Percentiles rank a stretch among this genome's conserved stretches.
Conservation (phyloP, 768 basidiomycete genomes). For the Filobasidium floriforme region DNA sequence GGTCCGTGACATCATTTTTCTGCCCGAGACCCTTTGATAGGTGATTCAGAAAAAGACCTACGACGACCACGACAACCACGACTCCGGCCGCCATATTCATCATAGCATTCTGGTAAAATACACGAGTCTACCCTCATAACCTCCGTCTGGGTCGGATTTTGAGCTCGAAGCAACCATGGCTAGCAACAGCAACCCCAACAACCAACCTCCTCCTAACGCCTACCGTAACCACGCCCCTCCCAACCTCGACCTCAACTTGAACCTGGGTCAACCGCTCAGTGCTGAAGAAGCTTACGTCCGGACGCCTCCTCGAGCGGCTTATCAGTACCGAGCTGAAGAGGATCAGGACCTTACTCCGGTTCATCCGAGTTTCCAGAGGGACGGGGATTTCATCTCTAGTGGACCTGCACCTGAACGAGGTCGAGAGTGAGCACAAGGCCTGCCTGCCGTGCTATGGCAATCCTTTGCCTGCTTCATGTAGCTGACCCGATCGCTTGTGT, state of each 20-base stretch:
- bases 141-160: too few species aligned
- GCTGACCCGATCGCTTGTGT: background rate
- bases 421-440: background rate
- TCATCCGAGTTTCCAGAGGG: slow-evolving; percentile 9
- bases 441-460: too few species aligned
- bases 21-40: too few species aligned
- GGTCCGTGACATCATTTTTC: too few species aligned
- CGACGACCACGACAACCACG: too few species aligned
- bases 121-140: too few species aligned
- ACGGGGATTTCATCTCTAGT: slow-evolving; percentile 10
- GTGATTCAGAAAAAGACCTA: too few species aligned
- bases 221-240: background rate
- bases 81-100: too few species aligned
- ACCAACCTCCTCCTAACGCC: too few species aligned
- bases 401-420: slow-evolving; percentile 15
- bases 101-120: too few species aligned
- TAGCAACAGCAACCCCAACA: too few species aligned
- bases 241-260: background rate
- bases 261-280: background rate
- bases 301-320: background rate
- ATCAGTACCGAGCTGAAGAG: background rate
- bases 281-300: background rate
- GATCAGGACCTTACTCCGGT: slow-evolving; percentile 15
- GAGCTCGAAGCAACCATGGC: too few species aligned
- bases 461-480: background rate